Percentiles rank a stretch among this genome's conserved stretches.
Evolutionary conservation across 139 green algal genomes (phyloP).

Genomic region (Tetradesmus lagerheimii): DNA sequence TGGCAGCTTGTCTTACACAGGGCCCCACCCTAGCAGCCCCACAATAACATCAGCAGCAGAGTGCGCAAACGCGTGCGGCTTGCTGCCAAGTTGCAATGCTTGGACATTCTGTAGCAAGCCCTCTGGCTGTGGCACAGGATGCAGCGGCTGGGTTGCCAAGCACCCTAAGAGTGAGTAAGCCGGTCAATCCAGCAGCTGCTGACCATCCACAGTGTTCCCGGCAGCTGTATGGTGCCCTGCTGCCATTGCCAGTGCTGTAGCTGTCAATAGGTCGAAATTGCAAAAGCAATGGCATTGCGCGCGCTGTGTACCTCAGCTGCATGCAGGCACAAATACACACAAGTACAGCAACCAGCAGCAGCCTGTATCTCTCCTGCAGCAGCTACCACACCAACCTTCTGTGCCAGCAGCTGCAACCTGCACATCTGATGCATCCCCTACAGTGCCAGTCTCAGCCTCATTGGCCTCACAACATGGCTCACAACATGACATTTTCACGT

Average conservation of each 20-base stretch:
- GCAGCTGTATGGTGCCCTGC: background rate
- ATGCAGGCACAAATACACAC: background rate
- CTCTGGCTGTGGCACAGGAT: conserved; percentile 20
- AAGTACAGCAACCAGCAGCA: background rate
- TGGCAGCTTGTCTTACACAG: background rate
- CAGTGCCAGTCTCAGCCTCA: background rate
- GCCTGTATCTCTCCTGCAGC: background rate
- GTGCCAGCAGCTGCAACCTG: background rate
- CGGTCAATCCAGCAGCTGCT: background rate
- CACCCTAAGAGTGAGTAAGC: conserved; percentile 21
- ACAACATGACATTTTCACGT: too few relatives aligned
- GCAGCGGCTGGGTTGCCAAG: conserved; percentile 6
- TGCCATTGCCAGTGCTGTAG: background rate
- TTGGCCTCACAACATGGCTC: too few relatives aligned
- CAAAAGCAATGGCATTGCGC: background rate
- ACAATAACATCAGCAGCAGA: conserved; percentile 9
- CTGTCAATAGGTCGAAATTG: too few relatives aligned
- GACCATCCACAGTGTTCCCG: background rate
- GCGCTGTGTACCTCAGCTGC: too few relatives aligned
- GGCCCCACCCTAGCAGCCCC: conserved; percentile 11
- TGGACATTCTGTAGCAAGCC: conserved; percentile 27
- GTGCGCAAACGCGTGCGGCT: conserved; percentile 16
- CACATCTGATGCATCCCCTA: background rate
- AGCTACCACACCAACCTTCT: background rate
- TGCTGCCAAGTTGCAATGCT: conserved; percentile 32